Evolutionary conservation across 1,284 basidiomycete species (phyloP).

Genomic region (Rhodotorula glutinis): DNA sequence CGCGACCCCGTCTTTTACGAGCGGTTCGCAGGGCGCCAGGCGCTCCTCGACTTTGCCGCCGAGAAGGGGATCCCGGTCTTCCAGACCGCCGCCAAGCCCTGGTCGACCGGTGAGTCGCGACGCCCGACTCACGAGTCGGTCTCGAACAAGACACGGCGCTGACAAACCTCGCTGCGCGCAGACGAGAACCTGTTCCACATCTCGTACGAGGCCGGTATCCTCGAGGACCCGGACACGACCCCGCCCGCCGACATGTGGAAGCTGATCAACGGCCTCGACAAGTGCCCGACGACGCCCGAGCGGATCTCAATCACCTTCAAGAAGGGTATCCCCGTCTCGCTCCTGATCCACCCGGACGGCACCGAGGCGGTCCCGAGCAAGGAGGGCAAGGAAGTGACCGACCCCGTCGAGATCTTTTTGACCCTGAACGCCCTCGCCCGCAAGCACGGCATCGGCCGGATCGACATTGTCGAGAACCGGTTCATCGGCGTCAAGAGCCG

Average conservation of each 20-base stretch:
- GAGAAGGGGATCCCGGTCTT: slow-evolving; percentile 87
- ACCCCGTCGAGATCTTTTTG: slow-evolving; percentile 93
- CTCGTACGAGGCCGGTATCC: slow-evolving; percentile 97
- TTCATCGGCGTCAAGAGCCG: slow-evolving; percentile 99
- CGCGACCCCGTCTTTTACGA: slow-evolving; percentile 95
- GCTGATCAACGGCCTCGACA: slow-evolving; percentile 78
- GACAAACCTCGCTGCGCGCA: too few species aligned
- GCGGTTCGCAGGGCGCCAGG: slow-evolving; percentile 91
- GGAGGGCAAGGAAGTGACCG: slow-evolving; percentile 60
- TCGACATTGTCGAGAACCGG: slow-evolving; percentile 99
- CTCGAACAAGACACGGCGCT: too few species aligned
- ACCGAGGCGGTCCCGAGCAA: slow-evolving; percentile 27
- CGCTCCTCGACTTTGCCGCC: slow-evolving; percentile 84
- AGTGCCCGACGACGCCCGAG: slow-evolving; percentile 78
- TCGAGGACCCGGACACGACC: slow-evolving; percentile 93
- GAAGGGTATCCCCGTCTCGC: slow-evolving; percentile 78
- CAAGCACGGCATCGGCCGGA: slow-evolving; percentile 91
- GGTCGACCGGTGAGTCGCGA: slow-evolving; percentile 69
- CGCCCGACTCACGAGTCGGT: too few species aligned
- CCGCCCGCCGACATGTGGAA: slow-evolving; percentile 99
- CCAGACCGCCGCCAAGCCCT: slow-evolving; percentile 95
- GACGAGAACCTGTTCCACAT: slow-evolving; percentile 99
- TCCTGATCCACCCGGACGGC: slow-evolving; percentile 55
- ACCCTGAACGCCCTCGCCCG: slow-evolving; percentile 86
- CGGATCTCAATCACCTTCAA: slow-evolving; percentile 80